Evolutionary conservation across 768 basidiomycete genomes (phyloP).

Genomic region (Trametopsis cervina): DNA sequence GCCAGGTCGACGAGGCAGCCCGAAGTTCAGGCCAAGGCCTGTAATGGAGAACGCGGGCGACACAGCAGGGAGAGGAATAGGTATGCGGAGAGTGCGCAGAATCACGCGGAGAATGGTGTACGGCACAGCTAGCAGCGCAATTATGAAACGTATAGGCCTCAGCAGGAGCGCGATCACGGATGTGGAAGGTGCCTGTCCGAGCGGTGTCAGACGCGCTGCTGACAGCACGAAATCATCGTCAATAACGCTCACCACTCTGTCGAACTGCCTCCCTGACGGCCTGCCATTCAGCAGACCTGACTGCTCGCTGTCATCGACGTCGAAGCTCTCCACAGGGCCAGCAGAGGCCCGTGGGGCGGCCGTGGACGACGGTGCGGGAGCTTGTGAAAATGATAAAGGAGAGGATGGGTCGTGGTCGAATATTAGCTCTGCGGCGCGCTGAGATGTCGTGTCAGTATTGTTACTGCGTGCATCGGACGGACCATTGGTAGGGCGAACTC

Average conservation of each 20-base stretch:
- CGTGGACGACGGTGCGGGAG: slow-evolving; percentile 13
- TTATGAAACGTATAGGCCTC: slow-evolving; percentile 31
- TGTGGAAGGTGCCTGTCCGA: slow-evolving; percentile 7
- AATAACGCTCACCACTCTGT: slow-evolving; percentile 14
- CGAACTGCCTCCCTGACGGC: slow-evolving; percentile 17
- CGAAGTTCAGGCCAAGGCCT: slow-evolving; percentile 9
- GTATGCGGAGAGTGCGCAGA: slow-evolving; percentile 60
- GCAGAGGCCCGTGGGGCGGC: slow-evolving; percentile 13
- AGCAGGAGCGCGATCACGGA: slow-evolving; percentile 16
- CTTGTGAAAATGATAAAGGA: slow-evolving; percentile 8
- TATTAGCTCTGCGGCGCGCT: slow-evolving; percentile 57
- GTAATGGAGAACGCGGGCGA: slow-evolving; percentile 30
- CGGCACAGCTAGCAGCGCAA: slow-evolving; percentile 50
- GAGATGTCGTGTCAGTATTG: no score
- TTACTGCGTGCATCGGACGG: no score
- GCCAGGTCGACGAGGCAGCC: slow-evolving; percentile 32
- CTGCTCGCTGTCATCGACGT: slow-evolving; percentile 47
- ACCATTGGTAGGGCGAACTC: no score
- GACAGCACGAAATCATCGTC: background rate
- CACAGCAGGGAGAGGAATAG: slow-evolving; percentile 45
- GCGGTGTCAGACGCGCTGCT: background rate
- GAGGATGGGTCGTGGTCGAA: slow-evolving; percentile 32
- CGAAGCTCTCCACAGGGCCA: slow-evolving; percentile 32
- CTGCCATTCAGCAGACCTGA: slow-evolving; percentile 15
- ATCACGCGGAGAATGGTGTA: slow-evolving; percentile 60